Conservation (phyloP, 306 rosid genomes). For the Cyamopsis tetragonoloba region DNA sequence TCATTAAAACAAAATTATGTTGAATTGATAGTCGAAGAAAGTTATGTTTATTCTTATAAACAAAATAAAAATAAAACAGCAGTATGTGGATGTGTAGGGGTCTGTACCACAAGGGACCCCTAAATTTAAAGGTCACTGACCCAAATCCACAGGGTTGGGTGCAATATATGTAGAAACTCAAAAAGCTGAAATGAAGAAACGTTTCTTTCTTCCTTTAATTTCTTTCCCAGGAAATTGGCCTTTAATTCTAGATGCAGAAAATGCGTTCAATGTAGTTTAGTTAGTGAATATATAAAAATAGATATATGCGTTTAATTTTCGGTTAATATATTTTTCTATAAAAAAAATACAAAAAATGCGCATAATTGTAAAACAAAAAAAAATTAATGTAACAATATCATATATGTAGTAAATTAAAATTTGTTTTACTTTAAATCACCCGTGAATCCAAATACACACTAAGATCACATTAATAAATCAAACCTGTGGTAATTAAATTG, state of each 20-base stretch:
- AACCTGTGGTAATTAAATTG: slow-evolving; percentile 14
- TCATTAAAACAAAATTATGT: too few species aligned
- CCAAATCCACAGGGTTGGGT: slow-evolving; percentile 22
- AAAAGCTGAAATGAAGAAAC: slow-evolving; percentile 1
- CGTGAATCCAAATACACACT: too few species aligned
- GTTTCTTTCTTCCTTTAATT: slow-evolving; percentile 12
- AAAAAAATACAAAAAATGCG: too few species aligned
- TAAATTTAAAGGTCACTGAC: slow-evolving; percentile 38
- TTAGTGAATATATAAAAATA: too few species aligned
- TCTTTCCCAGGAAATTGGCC: slow-evolving; percentile 7
- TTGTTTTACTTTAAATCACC: too few species aligned
- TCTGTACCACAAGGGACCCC: slow-evolving; percentile 23
- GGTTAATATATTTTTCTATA: too few species aligned
- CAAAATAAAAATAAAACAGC: slow-evolving; percentile 41
- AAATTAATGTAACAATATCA: too few species aligned
- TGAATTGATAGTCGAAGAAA: too few species aligned
- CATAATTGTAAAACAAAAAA: neutral
- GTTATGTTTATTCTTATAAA: too few species aligned
- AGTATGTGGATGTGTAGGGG: slow-evolving; percentile 40
- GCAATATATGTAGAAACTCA: slow-evolving; percentile 9
- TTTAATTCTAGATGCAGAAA: slow-evolving; percentile 18
- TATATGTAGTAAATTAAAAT: too few species aligned
- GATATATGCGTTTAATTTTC: too few species aligned
- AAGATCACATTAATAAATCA: slow-evolving; percentile 16
- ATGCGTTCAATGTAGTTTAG: too few species aligned